Evolutionary conservation across 164 flowering plant species (phyloP).

Genomic region (Dillenia suffruticosa): DNA sequence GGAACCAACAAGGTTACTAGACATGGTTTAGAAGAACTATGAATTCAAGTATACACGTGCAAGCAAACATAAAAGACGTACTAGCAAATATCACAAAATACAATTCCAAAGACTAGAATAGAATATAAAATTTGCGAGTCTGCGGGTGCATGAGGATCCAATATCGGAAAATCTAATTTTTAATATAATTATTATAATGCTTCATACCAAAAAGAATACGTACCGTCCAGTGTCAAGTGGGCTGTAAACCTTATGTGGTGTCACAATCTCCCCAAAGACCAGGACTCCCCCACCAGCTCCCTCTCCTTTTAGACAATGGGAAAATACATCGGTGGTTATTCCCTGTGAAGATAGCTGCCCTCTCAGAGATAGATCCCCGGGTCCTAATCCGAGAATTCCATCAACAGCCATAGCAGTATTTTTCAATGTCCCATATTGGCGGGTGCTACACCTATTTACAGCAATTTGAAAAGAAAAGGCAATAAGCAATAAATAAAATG

Average conservation of each 20-base stretch:
- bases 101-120: no score
- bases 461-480: constrained; percentile 6
- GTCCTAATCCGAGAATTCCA: constrained; percentile 96
- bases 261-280: constrained; percentile 86
- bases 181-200: no score
- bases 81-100: no score
- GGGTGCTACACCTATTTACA: constrained; percentile 73
- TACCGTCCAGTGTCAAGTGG: constrained; percentile 87
- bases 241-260: constrained; percentile 80
- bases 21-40: no score
- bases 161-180: no score
- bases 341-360: constrained; percentile 83
- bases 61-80: no score
- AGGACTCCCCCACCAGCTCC: constrained; percentile 80
- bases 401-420: constrained; percentile 88
- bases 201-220: constrained; percentile 10
- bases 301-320: constrained; percentile 86
- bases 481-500: background rate
- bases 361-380: constrained; percentile 65
- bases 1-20: no score
- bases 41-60: no score
- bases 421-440: constrained; percentile 73
- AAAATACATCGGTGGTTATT: constrained; percentile 66
- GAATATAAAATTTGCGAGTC: no score
- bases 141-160: no score